Evolutionary conservation across 371 early-diverging fungal genomes (phyloP), one percentile per base, ranked within the genome.

Genomic region (Modicella reniformis): DNA sequence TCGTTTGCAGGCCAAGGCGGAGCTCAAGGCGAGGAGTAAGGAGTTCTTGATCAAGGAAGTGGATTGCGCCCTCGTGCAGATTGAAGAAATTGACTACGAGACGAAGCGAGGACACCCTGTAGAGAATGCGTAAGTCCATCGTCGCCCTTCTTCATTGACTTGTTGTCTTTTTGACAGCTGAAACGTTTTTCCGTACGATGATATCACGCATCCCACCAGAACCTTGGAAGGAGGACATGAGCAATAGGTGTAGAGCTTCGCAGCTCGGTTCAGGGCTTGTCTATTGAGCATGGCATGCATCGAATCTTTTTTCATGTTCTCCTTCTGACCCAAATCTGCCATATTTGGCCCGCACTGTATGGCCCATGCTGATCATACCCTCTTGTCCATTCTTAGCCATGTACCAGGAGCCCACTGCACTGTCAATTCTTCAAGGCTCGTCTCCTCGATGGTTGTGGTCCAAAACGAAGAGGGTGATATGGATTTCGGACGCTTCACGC

Each of bases 11-110:
- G 79, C 67, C n/a, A 60, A 65, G 47, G 73, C 55, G 21, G 79
- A 77, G n/a, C 65, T 77, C 65, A 66, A 77, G 64, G 66, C 79
- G 4, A 60, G 79, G 15, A 66, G 40, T 63, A 77, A 72, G 67
- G 68, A 69, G 48, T 77, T 58, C 32, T 54, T 72, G 72, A 77
- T 77, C 70, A 68, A 55, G 56, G 72, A 72, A 51, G 69, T 72
- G n/a, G 79, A 77, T 2, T 77, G 79, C 51, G 61, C 73, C 8
- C 34, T 77, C 19, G 54, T 77, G 10, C 79, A 77, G 61, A 53
- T 49, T 19, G 79, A 77, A 47, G 72, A 77, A 10, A 56, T 77
- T 13, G 69, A 72, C 32, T 77, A 66, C 62, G 44, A 30, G 12
- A 70, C 79, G 33, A 55, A 40, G 59, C 23, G 51, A 19, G 67